These are phyloP conservation scores for Ustilago bromivora DNA, from an alignment of 1,284 basidiomycete species.

Conservation along the genomic window DNA sequence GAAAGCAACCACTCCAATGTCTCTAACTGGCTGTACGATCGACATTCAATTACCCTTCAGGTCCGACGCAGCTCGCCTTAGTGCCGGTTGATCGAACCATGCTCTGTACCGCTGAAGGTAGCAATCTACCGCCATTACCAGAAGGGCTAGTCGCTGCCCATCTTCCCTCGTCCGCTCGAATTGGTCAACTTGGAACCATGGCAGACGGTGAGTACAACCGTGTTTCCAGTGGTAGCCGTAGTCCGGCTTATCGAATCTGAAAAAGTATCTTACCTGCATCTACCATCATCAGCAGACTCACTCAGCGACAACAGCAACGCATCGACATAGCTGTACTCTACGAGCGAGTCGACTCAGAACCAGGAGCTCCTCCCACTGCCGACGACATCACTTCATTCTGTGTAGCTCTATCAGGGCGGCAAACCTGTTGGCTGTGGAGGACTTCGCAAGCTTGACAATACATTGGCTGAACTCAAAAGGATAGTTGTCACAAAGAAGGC, in stretches of 20 bases:
- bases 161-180: too few relatives aligned
- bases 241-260: background rate
- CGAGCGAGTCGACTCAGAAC: slow-evolving; percentile 28
- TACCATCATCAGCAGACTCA: background rate
- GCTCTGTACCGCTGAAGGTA: background rate
- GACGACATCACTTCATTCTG: slow-evolving; percentile 34
- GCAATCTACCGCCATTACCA: background rate
- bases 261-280: background rate
- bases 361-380: slow-evolving; percentile 27
- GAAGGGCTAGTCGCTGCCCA: too few relatives aligned
- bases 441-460: slow-evolving; percentile 21
- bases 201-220: background rate
- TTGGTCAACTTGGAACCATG: background rate
- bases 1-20: background rate
- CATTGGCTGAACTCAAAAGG: slow-evolving; percentile 38
- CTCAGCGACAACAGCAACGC: slow-evolving; percentile 31
- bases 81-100: background rate
- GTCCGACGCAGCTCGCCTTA: background rate
- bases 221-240: background rate
- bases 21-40: background rate
- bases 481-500: slow-evolving; percentile 38
- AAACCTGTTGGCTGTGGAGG: slow-evolving; percentile 35
- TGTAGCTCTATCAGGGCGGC: slow-evolving; percentile 28
- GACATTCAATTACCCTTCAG: background rate
- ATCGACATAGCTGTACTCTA: slow-evolving; percentile 30